phyloP scores from a whole-genome alignment of 148 eudicot species.

The Hydrangea macrophylla region DNA sequence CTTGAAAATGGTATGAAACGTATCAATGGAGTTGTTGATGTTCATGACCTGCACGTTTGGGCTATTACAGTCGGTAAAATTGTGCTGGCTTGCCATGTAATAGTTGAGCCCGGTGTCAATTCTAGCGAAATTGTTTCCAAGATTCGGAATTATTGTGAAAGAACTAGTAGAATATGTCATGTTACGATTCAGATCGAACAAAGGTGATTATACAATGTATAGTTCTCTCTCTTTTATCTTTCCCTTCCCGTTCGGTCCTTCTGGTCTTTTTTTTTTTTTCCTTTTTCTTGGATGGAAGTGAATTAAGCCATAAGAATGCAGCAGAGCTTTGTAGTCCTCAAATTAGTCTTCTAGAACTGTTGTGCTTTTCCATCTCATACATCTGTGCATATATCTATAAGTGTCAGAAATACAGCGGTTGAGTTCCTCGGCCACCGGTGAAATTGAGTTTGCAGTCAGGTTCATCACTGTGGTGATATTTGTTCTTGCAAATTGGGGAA shows the following conservation, averaged over 20 bases:
- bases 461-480: background rate
- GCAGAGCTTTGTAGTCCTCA: background rate
- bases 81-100: slow-evolving; percentile 55
- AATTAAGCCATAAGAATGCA: background rate
- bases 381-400: too few species aligned
- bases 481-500: background rate
- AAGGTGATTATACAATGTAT: background rate
- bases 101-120: slow-evolving; percentile 34
- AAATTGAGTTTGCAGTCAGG: background rate
- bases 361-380: too few species aligned
- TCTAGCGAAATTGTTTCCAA: slow-evolving; percentile 29
- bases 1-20: slow-evolving; percentile 40
- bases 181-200: slow-evolving; percentile 55
- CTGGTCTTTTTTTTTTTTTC: too few species aligned
- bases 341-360: too few species aligned
- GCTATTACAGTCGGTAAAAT: slow-evolving; percentile 54
- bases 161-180: slow-evolving; percentile 42
- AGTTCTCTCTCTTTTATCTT: background rate
- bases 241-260: background rate
- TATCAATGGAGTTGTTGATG: slow-evolving; percentile 46
- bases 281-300: background rate
- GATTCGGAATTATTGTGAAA: slow-evolving; percentile 38
- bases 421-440: background rate
- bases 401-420: background rate
- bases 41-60: slow-evolving; percentile 75